Evolutionary conservation across 2,329 filamentous ascomycete species (phyloP).

Genomic region (Blastomyces parvus): DNA sequence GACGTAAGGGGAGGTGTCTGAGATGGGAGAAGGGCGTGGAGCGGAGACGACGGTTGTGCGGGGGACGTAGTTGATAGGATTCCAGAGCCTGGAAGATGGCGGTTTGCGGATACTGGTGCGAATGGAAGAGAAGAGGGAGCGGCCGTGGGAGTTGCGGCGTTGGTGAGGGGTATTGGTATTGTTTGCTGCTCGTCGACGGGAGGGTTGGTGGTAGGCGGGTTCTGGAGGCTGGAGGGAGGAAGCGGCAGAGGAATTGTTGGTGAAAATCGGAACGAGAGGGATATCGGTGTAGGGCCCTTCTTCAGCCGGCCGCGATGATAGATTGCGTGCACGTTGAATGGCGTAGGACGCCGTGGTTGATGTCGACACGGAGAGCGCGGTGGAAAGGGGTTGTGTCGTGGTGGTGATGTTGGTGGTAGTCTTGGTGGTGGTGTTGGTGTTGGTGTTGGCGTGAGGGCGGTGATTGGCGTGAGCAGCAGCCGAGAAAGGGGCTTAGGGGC

Average conservation of each 20-base stretch:
- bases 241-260: slow-evolving; percentile 13
- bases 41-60: slow-evolving; percentile 42
- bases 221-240: slow-evolving; percentile 13
- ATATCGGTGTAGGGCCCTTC: slow-evolving; percentile 21
- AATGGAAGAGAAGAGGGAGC: slow-evolving; percentile 14
- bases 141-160: slow-evolving; percentile 9
- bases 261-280: slow-evolving; percentile 16
- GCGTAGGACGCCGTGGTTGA: slow-evolving; percentile 24
- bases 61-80: slow-evolving; percentile 53
- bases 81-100: slow-evolving; percentile 48
- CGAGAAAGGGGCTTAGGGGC: slow-evolving; percentile 21
- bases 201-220: slow-evolving; percentile 16
- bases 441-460: slow-evolving; percentile 10
- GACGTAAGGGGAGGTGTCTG: slow-evolving; percentile 26
- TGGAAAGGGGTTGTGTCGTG: not conserved
- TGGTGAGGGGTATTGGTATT: slow-evolving; percentile 11
- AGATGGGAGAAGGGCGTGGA: slow-evolving; percentile 24
- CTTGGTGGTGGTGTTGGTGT: not conserved
- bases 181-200: slow-evolving; percentile 10
- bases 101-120: slow-evolving; percentile 24
- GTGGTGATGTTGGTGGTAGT: not conserved
- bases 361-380: slow-evolving; percentile 7
- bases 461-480: slow-evolving; percentile 19
- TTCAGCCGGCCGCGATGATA: slow-evolving; percentile 35
- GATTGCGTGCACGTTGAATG: slow-evolving; percentile 17